Conservation (phyloP, 352 stramenopile species). For the Thalassiosira mediterranea region DNA sequence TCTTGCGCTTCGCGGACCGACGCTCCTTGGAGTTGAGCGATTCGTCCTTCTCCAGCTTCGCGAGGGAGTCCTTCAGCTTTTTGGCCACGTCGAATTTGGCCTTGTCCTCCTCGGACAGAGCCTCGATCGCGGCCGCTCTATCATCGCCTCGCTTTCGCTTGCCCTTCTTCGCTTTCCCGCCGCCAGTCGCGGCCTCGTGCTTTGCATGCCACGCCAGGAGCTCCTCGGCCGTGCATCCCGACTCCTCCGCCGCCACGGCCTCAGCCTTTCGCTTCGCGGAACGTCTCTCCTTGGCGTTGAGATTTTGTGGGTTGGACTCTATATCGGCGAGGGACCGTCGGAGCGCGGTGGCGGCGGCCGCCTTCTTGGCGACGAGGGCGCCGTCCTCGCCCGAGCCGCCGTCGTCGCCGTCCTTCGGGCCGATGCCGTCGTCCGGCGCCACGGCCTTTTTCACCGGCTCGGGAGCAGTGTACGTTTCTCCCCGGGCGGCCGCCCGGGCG, state of each 20-base stretch:
- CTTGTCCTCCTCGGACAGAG: slow-evolving; percentile 20
- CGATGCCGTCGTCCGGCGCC: neutral
- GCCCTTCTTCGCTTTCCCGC: slow-evolving; percentile 12
- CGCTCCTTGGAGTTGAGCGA: slow-evolving; percentile 73
- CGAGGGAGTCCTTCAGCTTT: slow-evolving; percentile 26
- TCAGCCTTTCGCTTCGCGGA: slow-evolving; percentile 58
- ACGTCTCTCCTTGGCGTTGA: slow-evolving; percentile 68
- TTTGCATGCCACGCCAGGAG: slow-evolving; percentile 16
- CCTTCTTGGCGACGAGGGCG: neutral
- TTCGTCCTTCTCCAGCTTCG: slow-evolving; percentile 46
- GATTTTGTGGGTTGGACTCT: slow-evolving; percentile 23
- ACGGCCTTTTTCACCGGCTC: neutral
- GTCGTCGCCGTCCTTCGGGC: neutral
- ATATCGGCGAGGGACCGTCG: neutral
- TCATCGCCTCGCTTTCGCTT: slow-evolving; percentile 4
- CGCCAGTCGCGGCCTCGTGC: slow-evolving; percentile 6
- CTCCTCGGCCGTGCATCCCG: slow-evolving; percentile 12
- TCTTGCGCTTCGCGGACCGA: slow-evolving; percentile 71
- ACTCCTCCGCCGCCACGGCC: slow-evolving; percentile 27
- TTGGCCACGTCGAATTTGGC: slow-evolving; percentile 24
- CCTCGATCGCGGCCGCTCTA: neutral
- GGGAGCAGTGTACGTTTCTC: slow-evolving; percentile 57
- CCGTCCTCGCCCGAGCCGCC: slow-evolving; percentile 2
- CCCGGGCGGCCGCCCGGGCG: slow-evolving; percentile 58
- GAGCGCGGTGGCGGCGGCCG: slow-evolving; percentile 11